Evolutionary conservation across 257 asterid genomes (phyloP), one percentile per base, ranked within the genome.

Genomic region (Rubia yunnanensis): DNA sequence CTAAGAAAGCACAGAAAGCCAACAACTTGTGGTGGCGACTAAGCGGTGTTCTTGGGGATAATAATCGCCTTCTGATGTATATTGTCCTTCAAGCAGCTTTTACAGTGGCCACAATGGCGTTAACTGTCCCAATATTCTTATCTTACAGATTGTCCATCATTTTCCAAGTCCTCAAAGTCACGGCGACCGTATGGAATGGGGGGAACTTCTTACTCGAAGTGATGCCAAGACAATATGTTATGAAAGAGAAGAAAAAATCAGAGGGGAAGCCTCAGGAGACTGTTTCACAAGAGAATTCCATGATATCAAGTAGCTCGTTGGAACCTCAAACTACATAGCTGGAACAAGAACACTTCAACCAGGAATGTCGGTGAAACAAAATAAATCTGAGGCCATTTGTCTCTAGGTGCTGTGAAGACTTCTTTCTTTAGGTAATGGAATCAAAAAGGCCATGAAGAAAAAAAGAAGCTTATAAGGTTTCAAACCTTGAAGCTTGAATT

Each of bases 1-100:
- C 97, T 1, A 90, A 94, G 64, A 90, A 90, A 31, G 99, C 99
- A 59, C 89, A 86, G 76, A 94, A 94, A 76, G 99, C 97, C 4
- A 90, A 90, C 79, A 94, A 86, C 52, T 0, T 73, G 24, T 94
- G 96, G 97, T 94, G 99, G 99, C 92, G 97, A 17, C 39, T 90
- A 31, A 94, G 97, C 22, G 97, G 97, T 64, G 60, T 94, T 78
- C 94, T 94, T 0, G 99, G 99, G 64, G 96, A 90, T 57, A 87
- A 86, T 70, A 94, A 94, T 35, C 97, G 99, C 6, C 39, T 86
- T 88, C 84, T 94, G 11, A 94, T 90, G 99, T 94, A 86, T 63
- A 94, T 86, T 64, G 74, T 90, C 52, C 85, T 94, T 10, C 99
- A 94, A 77, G 97, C 86, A 24, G 61, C 86, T 63, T 94, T 94